A percentile compares a stretch with the other conserved stretches of the same genome.
Evolutionary conservation across 192 early-diverging fungal genomes (phyloP).

Genomic region (Geranomyces variabilis): DNA sequence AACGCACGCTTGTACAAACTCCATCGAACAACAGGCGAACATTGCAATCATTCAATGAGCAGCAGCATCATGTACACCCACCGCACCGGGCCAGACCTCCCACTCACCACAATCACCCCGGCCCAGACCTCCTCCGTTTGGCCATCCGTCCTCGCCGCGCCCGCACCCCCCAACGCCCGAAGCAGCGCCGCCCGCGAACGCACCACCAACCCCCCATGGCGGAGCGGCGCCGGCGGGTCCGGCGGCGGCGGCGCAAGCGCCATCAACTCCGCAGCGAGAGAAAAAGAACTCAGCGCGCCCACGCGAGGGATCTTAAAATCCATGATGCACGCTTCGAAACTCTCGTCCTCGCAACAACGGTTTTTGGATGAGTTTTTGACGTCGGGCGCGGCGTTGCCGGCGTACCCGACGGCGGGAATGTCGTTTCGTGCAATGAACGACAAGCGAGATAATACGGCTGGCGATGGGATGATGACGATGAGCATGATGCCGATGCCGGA

Average conservation of each 20-base stretch:
- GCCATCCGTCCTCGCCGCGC: too few relatives aligned
- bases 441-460: too few relatives aligned
- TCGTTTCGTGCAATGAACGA: too few relatives aligned
- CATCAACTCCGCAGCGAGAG: constrained; percentile 9
- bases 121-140: not conserved
- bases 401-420: constrained; percentile 26
- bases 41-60: too few relatives aligned
- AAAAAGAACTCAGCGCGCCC: constrained; percentile 33
- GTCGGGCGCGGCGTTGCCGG: constrained; percentile 30
- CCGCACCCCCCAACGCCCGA: too few relatives aligned
- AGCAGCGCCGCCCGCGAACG: too few relatives aligned
- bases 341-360: constrained; percentile 43
- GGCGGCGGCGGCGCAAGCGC: constrained; percentile 18
- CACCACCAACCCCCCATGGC: constrained; percentile 20
- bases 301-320: constrained; percentile 50
- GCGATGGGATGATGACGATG: too few relatives aligned
- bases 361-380: constrained; percentile 41
- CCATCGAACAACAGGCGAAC: too few relatives aligned
- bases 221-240: constrained; percentile 2
- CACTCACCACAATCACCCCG: not conserved
- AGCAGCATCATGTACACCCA: too few relatives aligned
- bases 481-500: too few relatives aligned
- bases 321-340: constrained; percentile 57
- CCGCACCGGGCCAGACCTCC: not conserved
- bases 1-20: too few relatives aligned